These are phyloP conservation scores for Trichoderma erinaceum DNA, from an alignment of 495 filamentous ascomycete genomes.

Conservation along the genomic window DNA sequence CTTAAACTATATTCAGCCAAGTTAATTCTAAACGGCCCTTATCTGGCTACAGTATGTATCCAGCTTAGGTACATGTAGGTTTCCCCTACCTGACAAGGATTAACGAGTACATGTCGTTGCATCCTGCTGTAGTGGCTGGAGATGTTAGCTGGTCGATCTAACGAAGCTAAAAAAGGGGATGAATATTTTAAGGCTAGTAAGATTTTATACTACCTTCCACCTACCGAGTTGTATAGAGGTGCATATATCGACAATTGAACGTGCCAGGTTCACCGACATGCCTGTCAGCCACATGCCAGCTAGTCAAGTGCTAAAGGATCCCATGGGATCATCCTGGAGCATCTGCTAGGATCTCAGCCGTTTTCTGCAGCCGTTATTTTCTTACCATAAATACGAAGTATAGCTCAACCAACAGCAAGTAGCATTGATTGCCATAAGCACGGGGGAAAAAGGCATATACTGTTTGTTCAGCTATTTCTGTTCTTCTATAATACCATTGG, in stretches of 20 bases:
- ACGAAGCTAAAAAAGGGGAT: no score
- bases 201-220: no score
- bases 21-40: no score
- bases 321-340: background rate
- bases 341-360: background rate
- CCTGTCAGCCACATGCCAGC: background rate
- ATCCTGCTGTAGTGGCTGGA: no score
- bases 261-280: background rate
- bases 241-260: background rate
- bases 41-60: no score
- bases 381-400: background rate
- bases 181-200: no score
- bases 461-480: background rate
- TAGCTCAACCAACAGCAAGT: background rate
- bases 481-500: background rate
- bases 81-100: no score
- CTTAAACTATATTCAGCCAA: no score
- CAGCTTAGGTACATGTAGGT: no score
- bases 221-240: no score
- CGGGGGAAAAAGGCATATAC: background rate
- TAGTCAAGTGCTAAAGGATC: background rate
- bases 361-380: background rate
- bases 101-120: no score
- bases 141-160: no score
- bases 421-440: background rate